Percentiles rank a stretch among this genome's conserved stretches.
Evolutionary conservation across 176 grass and related monocot species (phyloP).

Genomic region (Musa itinerans): DNA sequence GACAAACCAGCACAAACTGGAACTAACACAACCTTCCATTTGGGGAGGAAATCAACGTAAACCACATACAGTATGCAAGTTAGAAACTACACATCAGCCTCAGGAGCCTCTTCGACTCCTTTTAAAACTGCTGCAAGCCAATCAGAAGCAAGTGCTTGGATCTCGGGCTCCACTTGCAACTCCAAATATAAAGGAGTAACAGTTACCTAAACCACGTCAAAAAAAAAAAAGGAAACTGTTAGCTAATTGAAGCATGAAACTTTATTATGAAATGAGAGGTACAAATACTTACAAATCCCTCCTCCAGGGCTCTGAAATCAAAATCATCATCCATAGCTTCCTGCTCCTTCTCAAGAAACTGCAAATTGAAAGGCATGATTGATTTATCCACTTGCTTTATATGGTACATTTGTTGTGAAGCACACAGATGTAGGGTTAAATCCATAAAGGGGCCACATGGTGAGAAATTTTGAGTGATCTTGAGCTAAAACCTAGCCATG

Average conservation of each 20-base stretch:
- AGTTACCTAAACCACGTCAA: constrained; percentile 27
- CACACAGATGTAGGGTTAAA: too few species aligned
- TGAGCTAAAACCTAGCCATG: too few species aligned
- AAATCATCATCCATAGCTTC: constrained; percentile 31
- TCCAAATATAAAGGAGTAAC: constrained; percentile 31
- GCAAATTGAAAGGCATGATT: constrained; percentile 9
- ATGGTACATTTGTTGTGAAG: too few species aligned
- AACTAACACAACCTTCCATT: background rate
- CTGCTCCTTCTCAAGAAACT: constrained; percentile 36
- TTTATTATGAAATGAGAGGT: background rate
- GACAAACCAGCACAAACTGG: background rate
- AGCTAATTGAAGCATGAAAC: constrained; percentile 2
- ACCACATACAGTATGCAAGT: background rate
- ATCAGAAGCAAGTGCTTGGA: background rate
- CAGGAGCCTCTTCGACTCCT: constrained; percentile 10
- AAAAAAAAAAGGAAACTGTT: constrained; percentile 5
- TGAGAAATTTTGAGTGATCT: too few species aligned
- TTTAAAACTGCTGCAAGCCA: background rate
- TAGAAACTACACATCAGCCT: background rate
- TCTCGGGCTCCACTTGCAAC: background rate
- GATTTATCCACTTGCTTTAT: background rate
- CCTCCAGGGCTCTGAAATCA: constrained; percentile 36
- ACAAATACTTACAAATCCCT: constrained; percentile 28
- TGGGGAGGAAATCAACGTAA: background rate
- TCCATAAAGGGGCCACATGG: too few species aligned